Percentiles rank a stretch among this genome's conserved stretches.
phyloP scores from a whole-genome alignment of 1,139 yeast species.

The Yamadazyma sp. region DNA sequence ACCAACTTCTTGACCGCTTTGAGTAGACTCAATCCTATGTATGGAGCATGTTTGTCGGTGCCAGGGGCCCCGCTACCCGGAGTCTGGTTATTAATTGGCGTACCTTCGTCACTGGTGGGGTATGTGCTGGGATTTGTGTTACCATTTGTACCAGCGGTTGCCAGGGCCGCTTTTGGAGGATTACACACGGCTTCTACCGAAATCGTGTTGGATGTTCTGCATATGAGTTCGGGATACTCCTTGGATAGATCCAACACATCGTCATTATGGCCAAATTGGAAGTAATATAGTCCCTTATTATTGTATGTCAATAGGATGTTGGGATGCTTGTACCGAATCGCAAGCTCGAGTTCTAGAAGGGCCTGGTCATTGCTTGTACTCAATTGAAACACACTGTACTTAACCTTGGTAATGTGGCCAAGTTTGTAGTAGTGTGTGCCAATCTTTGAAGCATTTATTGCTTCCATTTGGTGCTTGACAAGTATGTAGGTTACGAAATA shows the following conservation, averaged over 20 bases:
- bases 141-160: constrained; percentile 10
- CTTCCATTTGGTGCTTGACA: constrained; percentile 11
- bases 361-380: constrained; percentile 33
- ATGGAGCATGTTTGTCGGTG: constrained; percentile 31
- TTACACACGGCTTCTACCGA: constrained; percentile 21
- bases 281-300: constrained; percentile 62
- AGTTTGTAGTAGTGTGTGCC: constrained; percentile 43
- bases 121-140: too few species aligned
- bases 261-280: constrained; percentile 43
- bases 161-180: constrained; percentile 19
- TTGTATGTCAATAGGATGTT: constrained; percentile 56
- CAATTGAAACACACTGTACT: constrained; percentile 24
- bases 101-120: constrained; percentile 3
- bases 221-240: constrained; percentile 35
- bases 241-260: constrained; percentile 31
- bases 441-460: constrained; percentile 24
- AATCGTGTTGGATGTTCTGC: constrained; percentile 29
- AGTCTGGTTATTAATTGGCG: constrained; percentile 1
- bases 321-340: constrained; percentile 52
- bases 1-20: constrained; percentile 61
- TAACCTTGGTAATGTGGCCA: constrained; percentile 36
- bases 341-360: constrained; percentile 60
- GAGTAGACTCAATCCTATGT: constrained; percentile 54
- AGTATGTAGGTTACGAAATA: not conserved
- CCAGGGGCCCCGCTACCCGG: not conserved